These are phyloP conservation scores for Drosera spatulata DNA, from an alignment of 179 eudicot genomes.

Conservation along the genomic window DNA sequence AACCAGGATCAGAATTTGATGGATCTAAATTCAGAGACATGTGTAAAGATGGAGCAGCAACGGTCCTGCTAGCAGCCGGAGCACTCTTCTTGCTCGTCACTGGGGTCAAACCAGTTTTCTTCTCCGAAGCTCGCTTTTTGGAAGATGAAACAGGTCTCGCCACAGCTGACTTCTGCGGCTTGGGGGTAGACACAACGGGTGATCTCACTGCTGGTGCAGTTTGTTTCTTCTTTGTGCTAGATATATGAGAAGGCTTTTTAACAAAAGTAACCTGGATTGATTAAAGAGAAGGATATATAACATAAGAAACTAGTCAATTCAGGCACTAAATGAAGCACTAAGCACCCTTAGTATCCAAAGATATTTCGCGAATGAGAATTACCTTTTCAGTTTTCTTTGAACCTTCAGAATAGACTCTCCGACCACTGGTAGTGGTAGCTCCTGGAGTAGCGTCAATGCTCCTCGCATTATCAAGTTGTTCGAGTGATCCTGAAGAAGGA, in stretches of 20 bases:
- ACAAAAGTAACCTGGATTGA: slow-evolving; percentile 22
- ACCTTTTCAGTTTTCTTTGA: slow-evolving; percentile 41
- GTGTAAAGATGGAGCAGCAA: slow-evolving; percentile 53
- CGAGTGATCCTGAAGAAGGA: slow-evolving; percentile 16
- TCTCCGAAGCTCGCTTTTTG: slow-evolving; percentile 27
- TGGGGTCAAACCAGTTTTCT: slow-evolving; percentile 27
- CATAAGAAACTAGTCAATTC: slow-evolving; percentile 1
- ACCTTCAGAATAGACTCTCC: slow-evolving; percentile 13
- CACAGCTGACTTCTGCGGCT: slow-evolving; percentile 18
- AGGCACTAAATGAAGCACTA: not conserved
- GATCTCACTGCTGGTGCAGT: slow-evolving; percentile 23
- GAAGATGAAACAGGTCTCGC: slow-evolving; percentile 19
- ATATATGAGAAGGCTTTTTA: slow-evolving; percentile 24
- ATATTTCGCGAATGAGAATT: slow-evolving; percentile 3
- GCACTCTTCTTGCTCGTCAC: slow-evolving; percentile 27
- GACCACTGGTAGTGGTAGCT: slow-evolving; percentile 11
- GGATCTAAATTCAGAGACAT: slow-evolving; percentile 56
- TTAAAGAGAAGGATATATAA: not conserved
- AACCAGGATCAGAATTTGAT: slow-evolving; percentile 26
- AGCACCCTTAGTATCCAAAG: not conserved
- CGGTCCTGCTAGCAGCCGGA: slow-evolving; percentile 30
- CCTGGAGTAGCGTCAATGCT: slow-evolving; percentile 9
- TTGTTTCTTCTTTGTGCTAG: slow-evolving; percentile 33
- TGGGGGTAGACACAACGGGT: slow-evolving; percentile 32
- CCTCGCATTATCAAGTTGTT: slow-evolving; percentile 15